Evolutionary conservation across 2,329 filamentous ascomycete species (phyloP), one percentile per base, ranked within the genome.

Genomic region (Phoma herbarum): DNA sequence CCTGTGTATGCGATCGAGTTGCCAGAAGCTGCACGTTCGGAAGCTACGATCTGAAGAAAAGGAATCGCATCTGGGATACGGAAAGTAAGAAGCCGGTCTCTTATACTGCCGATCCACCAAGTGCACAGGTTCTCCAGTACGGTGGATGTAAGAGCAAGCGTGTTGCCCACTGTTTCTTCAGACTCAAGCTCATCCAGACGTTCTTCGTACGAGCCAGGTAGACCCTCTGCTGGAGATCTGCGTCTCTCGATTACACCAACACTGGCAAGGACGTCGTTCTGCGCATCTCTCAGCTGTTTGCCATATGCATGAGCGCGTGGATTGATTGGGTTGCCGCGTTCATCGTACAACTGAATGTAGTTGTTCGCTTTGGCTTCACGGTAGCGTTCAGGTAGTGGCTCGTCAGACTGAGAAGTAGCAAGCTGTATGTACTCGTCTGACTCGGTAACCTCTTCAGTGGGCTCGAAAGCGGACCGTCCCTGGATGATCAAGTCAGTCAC

Each of bases 241-340:
- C 70, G 77, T 57, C 77, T 71, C 64, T 81, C 79, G 0, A 82
- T 78, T 1, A 83, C 80, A 20, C 81, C 81, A 10, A 83, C 79
- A 0, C 81, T 77, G 20, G 77, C 79, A 5, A 82, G 73, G 1
- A 82, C 77, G 61, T 81, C 79, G 44, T 83, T 83, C 54, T 81
- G 79, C 8, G 81, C 80, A 51, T 77, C 74, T 50, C 81, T 74
- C 35, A 81, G 70, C 26, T 70, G 72, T 31, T 77, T 72, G 31
- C 78, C 78, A 52, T 78, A 75, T 6, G 73, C 71, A 26, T 75
- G 76, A 11, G 78, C 77, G 33, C 70, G 66, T 11, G 78, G 75
- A 50, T 81, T 81, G 65, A 77, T 68, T 4, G 81, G 80, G 39
- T 78, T 77, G 18, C 80, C 80, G 58, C 78, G 78, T 37, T 75